Evolutionary conservation across 1,284 basidiomycete species (phyloP).

Genomic region (Inonotus hispidus): DNA sequence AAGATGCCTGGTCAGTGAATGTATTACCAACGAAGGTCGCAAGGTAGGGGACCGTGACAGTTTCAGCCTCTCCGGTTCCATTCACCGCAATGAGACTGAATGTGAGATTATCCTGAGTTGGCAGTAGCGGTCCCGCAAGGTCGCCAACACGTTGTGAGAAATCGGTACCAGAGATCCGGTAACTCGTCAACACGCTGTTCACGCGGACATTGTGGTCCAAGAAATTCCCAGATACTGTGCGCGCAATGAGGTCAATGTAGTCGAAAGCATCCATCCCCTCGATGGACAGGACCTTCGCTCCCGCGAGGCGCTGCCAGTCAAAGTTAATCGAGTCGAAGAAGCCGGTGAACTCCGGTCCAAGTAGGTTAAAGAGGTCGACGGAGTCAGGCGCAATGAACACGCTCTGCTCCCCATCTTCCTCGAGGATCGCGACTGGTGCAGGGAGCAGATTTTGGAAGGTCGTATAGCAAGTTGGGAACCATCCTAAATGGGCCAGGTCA

Average conservation of each 20-base stretch:
- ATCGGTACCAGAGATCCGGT: conserved; percentile 40
- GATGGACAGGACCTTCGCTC: conserved; percentile 51
- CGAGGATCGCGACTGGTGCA: conserved; percentile 50
- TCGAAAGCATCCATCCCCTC: conserved; percentile 48
- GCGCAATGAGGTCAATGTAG: conserved; percentile 52
- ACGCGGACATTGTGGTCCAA: conserved; percentile 58
- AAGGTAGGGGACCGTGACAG: conserved; percentile 48
- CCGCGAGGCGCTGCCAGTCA: conserved; percentile 55
- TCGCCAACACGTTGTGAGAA: conserved; percentile 59
- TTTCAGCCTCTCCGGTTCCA: conserved; percentile 39
- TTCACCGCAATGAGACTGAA: conserved; percentile 43
- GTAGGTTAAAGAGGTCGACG: conserved; percentile 41
- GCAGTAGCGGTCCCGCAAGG: conserved; percentile 48
- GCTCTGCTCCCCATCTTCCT: conserved; percentile 44
- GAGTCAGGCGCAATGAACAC: conserved; percentile 55
- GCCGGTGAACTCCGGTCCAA: conserved; percentile 41
- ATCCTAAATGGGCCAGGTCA: conserved; percentile 32
- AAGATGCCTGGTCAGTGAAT: conserved; percentile 49
- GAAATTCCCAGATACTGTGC: conserved; percentile 55
- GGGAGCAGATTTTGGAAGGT: conserved; percentile 55
- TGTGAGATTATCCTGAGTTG: conserved; percentile 41
- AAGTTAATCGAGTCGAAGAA: conserved; percentile 49
- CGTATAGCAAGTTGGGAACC: conserved; percentile 54
- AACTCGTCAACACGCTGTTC: conserved; percentile 59
- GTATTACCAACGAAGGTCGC: conserved; percentile 40